A percentile compares a stretch with the other conserved stretches of the same genome.
Conservation (phyloP, 257 asterid genomes). For the Sherardia arvensis region DNA sequence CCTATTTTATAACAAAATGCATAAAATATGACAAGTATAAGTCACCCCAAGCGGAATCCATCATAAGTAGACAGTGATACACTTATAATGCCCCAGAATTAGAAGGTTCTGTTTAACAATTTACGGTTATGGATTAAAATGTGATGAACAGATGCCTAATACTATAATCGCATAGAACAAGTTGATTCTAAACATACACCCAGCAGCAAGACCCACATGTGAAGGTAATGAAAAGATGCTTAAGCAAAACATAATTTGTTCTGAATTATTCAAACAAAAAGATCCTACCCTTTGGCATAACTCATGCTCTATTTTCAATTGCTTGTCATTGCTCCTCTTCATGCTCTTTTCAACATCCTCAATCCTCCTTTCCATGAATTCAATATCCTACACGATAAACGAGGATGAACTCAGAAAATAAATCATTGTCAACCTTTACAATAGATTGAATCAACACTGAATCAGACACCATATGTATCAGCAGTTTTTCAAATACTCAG, state of each 20-base stretch:
- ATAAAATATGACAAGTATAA: not conserved
- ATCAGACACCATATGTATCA: not conserved
- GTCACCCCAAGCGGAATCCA: not conserved
- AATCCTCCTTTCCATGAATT: conserved; percentile 74
- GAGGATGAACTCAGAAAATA: conserved; percentile 13
- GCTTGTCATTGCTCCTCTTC: conserved; percentile 99
- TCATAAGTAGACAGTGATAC: no score
- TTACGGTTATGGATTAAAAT: not conserved
- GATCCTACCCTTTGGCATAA: conserved; percentile 61
- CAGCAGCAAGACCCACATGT: not conserved
- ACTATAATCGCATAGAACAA: not conserved
- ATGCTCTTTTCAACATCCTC: conserved; percentile 98
- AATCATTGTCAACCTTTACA: not conserved
- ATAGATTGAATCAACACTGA: not conserved
- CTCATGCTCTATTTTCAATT: conserved; percentile 84
- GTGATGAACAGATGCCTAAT: not conserved
- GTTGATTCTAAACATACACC: not conserved
- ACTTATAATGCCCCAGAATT: not conserved
- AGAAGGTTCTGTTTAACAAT: not conserved
- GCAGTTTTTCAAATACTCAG: not conserved
- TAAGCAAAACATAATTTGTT: not conserved
- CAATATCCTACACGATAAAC: conserved; percentile 50
- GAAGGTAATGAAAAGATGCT: not conserved
- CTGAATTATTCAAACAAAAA: not conserved
- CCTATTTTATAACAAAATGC: not conserved